Conservation (phyloP, 1,139 yeast species). For the Pichia sorboxylosa region DNA sequence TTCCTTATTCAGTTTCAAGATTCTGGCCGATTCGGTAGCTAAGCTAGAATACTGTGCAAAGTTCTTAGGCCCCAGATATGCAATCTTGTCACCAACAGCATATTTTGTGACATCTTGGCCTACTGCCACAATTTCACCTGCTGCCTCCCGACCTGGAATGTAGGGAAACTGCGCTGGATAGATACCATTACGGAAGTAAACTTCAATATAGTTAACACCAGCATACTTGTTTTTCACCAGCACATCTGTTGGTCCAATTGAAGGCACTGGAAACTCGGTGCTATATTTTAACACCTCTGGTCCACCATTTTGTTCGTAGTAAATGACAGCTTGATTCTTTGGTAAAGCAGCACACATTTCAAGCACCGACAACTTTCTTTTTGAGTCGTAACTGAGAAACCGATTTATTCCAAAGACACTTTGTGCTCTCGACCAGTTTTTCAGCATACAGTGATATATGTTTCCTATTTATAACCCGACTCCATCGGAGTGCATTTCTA, state of each 20-base stretch:
- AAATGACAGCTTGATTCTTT: slow-evolving; percentile 44
- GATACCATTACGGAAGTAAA: slow-evolving; percentile 68
- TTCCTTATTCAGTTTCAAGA: slow-evolving; percentile 39
- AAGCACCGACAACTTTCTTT: too few relatives aligned
- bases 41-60: slow-evolving; percentile 65
- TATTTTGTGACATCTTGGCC: slow-evolving; percentile 49
- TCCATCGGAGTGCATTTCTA: too few relatives aligned
- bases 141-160: slow-evolving; percentile 73
- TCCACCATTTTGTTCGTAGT: slow-evolving; percentile 47
- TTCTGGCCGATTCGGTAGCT: slow-evolving; percentile 23
- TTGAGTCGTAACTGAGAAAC: too few relatives aligned
- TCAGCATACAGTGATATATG: too few relatives aligned
- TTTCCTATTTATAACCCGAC: too few relatives aligned
- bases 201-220: slow-evolving; percentile 76
- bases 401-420: too few relatives aligned
- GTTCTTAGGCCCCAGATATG: slow-evolving; percentile 38
- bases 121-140: slow-evolving; percentile 60
- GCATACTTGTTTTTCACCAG: slow-evolving; percentile 61
- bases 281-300: slow-evolving; percentile 39
- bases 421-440: too few relatives aligned
- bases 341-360: slow-evolving; percentile 37
- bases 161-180: slow-evolving; percentile 53
- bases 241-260: slow-evolving; percentile 40
- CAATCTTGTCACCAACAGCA: slow-evolving; percentile 64
- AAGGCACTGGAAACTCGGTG: slow-evolving; percentile 46